Evolutionary conservation across 176 grass and related monocot species (phyloP).

Genomic region (Oryza nivara): DNA sequence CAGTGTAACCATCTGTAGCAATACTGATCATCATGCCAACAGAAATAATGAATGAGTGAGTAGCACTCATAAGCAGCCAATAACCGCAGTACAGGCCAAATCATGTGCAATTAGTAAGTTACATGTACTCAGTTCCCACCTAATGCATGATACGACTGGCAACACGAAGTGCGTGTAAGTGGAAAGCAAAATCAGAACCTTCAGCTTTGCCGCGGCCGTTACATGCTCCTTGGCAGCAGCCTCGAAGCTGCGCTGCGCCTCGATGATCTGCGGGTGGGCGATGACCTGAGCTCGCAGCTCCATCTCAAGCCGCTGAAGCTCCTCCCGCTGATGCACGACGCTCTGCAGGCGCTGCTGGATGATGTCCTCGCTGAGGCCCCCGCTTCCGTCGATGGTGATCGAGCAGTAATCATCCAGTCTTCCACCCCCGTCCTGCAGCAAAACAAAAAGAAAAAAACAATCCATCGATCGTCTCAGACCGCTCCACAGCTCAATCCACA

Average conservation of each 20-base stretch:
- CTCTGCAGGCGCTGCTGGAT: conserved; percentile 79
- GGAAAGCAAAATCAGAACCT: conserved; percentile 46
- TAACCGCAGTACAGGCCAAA: not conserved
- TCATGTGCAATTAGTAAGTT: conserved; percentile 1
- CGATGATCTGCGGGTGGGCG: conserved; percentile 60
- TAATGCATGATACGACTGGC: not conserved
- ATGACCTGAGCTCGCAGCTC: conserved; percentile 68
- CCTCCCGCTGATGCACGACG: conserved; percentile 61
- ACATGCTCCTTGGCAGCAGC: conserved; percentile 71
- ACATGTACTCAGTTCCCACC: not conserved
- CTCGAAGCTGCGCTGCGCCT: conserved; percentile 68
- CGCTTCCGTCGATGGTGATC: conserved; percentile 73
- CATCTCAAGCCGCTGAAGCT: conserved; percentile 82
- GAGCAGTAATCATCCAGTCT: conserved; percentile 60
- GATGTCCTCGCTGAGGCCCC: conserved; percentile 67
- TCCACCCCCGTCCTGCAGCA: conserved; percentile 53
- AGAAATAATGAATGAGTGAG: not conserved
- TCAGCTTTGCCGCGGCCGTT: conserved; percentile 50
- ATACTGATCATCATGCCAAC: not conserved
- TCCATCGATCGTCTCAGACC: not conserved
- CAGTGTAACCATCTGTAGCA: not conserved
- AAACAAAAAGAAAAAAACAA: not conserved
- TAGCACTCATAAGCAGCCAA: not conserved
- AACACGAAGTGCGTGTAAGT: not conserved
- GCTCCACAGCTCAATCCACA: not conserved